Evolutionary conservation across 2,329 filamentous ascomycete species (phyloP).

Genomic region (Colletotrichum spinosum): DNA sequence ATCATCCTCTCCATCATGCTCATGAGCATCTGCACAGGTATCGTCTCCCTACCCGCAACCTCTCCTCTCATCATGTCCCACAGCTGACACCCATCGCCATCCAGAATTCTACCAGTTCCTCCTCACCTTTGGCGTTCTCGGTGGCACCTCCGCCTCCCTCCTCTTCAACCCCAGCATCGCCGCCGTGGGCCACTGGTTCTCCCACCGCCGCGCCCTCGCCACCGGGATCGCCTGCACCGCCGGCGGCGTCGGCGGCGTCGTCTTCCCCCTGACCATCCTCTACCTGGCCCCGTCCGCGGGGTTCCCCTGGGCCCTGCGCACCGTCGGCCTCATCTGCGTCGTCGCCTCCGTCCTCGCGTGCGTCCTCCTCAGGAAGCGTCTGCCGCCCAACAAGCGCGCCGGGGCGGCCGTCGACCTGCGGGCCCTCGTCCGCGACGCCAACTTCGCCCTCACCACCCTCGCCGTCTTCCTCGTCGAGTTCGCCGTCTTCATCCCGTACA

Average conservation of each 20-base stretch:
- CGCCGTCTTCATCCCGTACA: constrained; percentile 73
- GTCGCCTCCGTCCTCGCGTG: constrained; percentile 44
- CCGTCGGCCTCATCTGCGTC: constrained; percentile 44
- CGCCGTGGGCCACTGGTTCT: constrained; percentile 77
- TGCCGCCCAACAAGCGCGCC: constrained; percentile 60
- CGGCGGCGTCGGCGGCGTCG: constrained; percentile 68
- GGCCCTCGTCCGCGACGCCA: constrained; percentile 59
- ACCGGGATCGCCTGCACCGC: constrained; percentile 78
- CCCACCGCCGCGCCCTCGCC: constrained; percentile 70
- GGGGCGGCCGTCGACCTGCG: constrained; percentile 59
- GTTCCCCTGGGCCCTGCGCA: constrained; percentile 47
- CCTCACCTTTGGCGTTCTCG: constrained; percentile 73
- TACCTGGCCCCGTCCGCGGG: constrained; percentile 43
- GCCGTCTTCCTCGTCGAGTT: constrained; percentile 71
- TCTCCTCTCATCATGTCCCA: no score
- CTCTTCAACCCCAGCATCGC: constrained; percentile 77
- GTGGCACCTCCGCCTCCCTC: constrained; percentile 73
- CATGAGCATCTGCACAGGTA: constrained; percentile 67
- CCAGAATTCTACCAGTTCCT: constrained; percentile 77
- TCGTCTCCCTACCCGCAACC: background rate
- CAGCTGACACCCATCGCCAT: background rate
- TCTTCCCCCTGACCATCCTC: constrained; percentile 54
- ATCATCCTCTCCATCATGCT: constrained; percentile 67
- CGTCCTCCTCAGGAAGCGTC: constrained; percentile 51
- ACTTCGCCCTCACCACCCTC: constrained; percentile 63